Conservation (phyloP, 257 asterid genomes). For the Solanum etuberosum region DNA sequence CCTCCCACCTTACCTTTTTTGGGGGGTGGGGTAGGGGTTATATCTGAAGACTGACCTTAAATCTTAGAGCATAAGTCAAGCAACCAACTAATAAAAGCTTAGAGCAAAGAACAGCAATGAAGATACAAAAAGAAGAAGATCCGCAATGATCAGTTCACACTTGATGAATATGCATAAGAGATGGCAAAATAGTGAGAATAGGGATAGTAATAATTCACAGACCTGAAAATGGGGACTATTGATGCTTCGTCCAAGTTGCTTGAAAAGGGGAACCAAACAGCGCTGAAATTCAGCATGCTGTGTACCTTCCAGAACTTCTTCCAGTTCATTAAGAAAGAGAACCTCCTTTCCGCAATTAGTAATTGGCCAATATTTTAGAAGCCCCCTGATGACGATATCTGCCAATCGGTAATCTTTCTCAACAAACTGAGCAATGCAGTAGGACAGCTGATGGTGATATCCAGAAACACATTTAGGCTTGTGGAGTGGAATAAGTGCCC, state of each 20-base stretch:
- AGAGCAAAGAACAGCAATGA: not conserved
- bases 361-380: conserved; percentile 82
- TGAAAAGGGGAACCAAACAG: conserved; percentile 73
- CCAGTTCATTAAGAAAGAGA: conserved; percentile 79
- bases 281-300: conserved; percentile 74
- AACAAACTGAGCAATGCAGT: conserved; percentile 68
- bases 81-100: not conserved
- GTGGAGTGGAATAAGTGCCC: conserved; percentile 81
- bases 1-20: not conserved
- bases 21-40: not conserved
- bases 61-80: not conserved
- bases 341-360: conserved; percentile 87
- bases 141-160: not conserved
- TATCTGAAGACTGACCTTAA: not conserved
- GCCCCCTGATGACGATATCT: conserved; percentile 57
- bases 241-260: conserved; percentile 71
- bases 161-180: not conserved
- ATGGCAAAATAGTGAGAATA: not conserved
- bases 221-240: conserved; percentile 92
- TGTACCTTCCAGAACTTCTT: conserved; percentile 73
- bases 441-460: conserved; percentile 75
- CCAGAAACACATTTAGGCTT: conserved; percentile 53
- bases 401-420: conserved; percentile 86
- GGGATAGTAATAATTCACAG: not conserved
- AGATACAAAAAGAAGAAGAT: not conserved